phyloP scores from a whole-genome alignment of 2,329 filamentous ascomycete species.

The Acephala macrosclerotiorum region DNA sequence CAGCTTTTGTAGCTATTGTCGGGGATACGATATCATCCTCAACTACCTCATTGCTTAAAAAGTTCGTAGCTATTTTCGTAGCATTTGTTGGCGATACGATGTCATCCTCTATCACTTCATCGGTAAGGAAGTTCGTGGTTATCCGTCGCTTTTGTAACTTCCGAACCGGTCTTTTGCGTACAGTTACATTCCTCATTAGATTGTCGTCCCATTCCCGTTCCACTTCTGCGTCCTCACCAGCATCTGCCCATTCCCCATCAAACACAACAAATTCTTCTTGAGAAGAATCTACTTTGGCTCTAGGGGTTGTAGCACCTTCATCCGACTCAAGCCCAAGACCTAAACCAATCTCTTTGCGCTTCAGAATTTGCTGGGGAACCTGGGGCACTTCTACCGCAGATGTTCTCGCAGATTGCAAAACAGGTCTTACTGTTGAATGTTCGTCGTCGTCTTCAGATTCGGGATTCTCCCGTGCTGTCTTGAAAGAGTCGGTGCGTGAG shows the following conservation, averaged over 20 bases:
- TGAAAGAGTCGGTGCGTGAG: constrained; percentile 69
- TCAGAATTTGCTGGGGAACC: constrained; percentile 30
- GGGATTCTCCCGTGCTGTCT: constrained; percentile 71
- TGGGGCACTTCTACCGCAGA: constrained; percentile 35
- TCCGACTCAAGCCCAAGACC: constrained; percentile 50
- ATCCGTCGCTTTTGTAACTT: constrained; percentile 30
- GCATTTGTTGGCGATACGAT: constrained; percentile 60
- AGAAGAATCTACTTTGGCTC: constrained; percentile 44
- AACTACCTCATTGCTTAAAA: constrained; percentile 51
- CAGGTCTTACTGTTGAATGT: constrained; percentile 49
- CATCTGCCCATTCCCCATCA: constrained; percentile 63
- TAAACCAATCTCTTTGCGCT: constrained; percentile 41
- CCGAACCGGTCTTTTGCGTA: constrained; percentile 51
- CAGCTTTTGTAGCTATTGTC: constrained; percentile 58
- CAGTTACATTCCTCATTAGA: constrained; percentile 59
- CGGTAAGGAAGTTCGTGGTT: constrained; percentile 41
- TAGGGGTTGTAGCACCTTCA: constrained; percentile 43
- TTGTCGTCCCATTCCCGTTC: constrained; percentile 64
- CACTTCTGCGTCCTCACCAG: constrained; percentile 50
- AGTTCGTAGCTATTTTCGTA: constrained; percentile 47
- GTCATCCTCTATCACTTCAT: constrained; percentile 56
- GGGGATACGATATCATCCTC: constrained; percentile 58
- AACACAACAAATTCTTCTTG: constrained; percentile 61
- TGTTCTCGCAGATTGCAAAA: constrained; percentile 34
- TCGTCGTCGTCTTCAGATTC: constrained; percentile 68